A percentile compares a stretch with the other conserved stretches of the same genome.
Conservation (phyloP, 139 green algal species). For the Medakamo hakoo region DNA sequence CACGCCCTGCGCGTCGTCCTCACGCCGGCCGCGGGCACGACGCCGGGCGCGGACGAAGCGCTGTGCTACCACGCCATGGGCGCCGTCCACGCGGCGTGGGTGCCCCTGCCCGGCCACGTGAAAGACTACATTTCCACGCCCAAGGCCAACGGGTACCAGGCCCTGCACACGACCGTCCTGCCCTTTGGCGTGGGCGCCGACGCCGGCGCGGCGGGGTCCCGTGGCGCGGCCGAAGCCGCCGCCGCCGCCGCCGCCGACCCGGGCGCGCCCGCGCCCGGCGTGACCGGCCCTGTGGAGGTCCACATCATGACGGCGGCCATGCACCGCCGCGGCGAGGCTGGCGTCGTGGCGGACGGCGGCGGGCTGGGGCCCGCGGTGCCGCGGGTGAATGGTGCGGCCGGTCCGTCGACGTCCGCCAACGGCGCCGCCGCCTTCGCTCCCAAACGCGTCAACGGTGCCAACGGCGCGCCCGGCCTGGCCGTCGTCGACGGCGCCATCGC, state of each 20-base stretch:
- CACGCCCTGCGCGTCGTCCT: conserved; percentile 2
- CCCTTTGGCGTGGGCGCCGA: not conserved
- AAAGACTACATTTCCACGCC: conserved; percentile 84
- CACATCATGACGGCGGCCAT: conserved; percentile 57
- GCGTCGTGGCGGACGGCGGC: conserved; percentile 30
- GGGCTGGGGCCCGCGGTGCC: too few species aligned
- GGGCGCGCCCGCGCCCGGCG: too few species aligned
- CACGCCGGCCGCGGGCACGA: not conserved
- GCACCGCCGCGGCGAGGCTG: conserved; percentile 50
- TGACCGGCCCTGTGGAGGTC: conserved; percentile 52
- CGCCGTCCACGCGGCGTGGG: conserved; percentile 59
- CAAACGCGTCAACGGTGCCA: not conserved
- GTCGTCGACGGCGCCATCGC: not conserved
- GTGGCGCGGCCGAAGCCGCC: too few species aligned
- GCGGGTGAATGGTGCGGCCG: too few species aligned
- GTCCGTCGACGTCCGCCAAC: not conserved
- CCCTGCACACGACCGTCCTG: conserved; percentile 56
- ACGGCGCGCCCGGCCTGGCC: not conserved
- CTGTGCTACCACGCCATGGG: conserved; percentile 37
- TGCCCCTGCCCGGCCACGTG: conserved; percentile 52
- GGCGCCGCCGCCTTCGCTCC: not conserved
- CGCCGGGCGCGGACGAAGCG: not conserved
- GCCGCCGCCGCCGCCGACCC: conserved; percentile 2
- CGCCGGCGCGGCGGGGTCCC: too few species aligned
- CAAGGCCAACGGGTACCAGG: conserved; percentile 68